These are phyloP conservation scores for Hibiscus trionum DNA, from an alignment of 345 rosid genomes.

Conservation along the genomic window DNA sequence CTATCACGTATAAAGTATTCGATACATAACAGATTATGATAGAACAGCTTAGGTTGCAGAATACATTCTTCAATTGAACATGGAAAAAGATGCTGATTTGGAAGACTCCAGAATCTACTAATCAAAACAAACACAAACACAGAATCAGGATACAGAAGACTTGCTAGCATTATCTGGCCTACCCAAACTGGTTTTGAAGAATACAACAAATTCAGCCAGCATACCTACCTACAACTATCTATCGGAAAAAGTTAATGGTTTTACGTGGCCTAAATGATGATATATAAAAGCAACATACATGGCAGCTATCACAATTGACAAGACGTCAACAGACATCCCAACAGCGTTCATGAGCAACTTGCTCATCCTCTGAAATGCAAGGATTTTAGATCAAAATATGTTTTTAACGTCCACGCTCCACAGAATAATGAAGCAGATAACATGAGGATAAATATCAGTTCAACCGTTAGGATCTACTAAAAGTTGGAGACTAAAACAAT, in stretches of 20 bases:
- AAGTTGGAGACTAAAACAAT: background rate
- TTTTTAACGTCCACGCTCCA: background rate
- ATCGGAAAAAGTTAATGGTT: background rate
- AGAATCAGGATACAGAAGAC: background rate
- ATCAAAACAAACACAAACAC: background rate
- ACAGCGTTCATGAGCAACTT: background rate
- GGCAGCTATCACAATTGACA: background rate
- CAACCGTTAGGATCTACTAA: background rate
- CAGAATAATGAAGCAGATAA: background rate
- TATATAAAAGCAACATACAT: background rate
- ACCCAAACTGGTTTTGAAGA: background rate
- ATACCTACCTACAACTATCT: background rate
- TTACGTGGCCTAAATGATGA: background rate
- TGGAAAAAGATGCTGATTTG: background rate
- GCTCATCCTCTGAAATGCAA: background rate
- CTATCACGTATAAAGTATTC: background rate
- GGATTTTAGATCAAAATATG: background rate
- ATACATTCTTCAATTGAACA: background rate
- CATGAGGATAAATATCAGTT: background rate
- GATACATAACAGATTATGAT: background rate
- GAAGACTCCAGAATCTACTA: background rate
- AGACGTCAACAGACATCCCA: background rate
- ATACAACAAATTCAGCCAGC: background rate
- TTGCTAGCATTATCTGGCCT: background rate
- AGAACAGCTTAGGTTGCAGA: background rate